Evolutionary conservation across 306 rosid species (phyloP), one percentile per base, ranked within the genome.

Genomic region (Vigna mungo): DNA sequence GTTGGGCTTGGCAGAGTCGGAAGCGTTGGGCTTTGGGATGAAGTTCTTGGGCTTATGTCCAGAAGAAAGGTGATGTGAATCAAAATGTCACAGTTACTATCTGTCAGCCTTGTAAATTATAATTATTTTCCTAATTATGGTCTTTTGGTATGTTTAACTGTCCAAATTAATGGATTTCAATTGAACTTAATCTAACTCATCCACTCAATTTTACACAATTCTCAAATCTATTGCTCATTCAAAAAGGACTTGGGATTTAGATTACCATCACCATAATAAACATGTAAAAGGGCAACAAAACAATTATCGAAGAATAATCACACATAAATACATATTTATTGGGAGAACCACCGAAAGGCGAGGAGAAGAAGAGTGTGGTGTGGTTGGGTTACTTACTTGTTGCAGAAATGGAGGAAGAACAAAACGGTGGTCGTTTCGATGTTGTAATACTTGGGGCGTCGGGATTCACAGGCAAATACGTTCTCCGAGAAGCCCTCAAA

Each of bases 401-500:
- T 25, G 9, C 44, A 25, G n/a, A 21, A 41, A 27, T 48, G 48
- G 72, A 76, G 48, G 63, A 64, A 58, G 79, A 71, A 47, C 4
- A 53, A 16, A 77, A 47, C 64, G 56, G 2, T 21, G 7, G 15
- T 72, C 43, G 43, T 85, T 90, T 76, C 60, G 97, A 94, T 27
- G 63, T 92, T 34, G 78, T 89, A 49, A 89, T 94, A 74, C 64
- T 94, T 0, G 97, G 98, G 0, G 97, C 96, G 17, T 90, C 97
- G 7, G 96, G 97, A 60, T 94, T 92, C 89, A 94, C 98, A 0
- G 96, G 97, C 74, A 88, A 92, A 63, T 89, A 92, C 78, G 96
- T 92, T 0, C 82, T 90, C 73, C 76, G 76, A 68, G 96, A 92
- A 86, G 89, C 96, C n/a, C 85, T 90, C 49, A 94, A 85, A 76